Conservation (phyloP, 2,329 filamentous ascomycete species). For the Trichothecium sympodiale region DNA sequence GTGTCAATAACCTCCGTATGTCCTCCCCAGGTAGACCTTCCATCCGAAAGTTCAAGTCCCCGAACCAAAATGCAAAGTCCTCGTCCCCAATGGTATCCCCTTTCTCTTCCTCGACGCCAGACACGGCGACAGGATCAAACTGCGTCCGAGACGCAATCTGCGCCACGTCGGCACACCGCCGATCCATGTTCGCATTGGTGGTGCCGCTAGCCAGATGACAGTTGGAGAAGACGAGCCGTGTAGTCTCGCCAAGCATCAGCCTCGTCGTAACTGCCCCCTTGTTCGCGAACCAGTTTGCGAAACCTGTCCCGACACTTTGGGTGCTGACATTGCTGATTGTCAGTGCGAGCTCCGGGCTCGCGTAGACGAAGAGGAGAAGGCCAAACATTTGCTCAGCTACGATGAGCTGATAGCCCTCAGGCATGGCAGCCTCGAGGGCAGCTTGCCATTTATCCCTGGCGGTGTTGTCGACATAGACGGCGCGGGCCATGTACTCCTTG, state of each 20-base stretch:
- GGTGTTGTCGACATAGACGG: slow-evolving; percentile 59
- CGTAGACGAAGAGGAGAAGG: slow-evolving; percentile 74
- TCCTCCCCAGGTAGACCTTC: slow-evolving; percentile 84
- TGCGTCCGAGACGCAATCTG: slow-evolving; percentile 68
- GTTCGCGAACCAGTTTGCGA: slow-evolving; percentile 91
- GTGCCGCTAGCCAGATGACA: slow-evolving; percentile 82
- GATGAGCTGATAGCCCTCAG: slow-evolving; percentile 64
- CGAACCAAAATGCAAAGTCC: slow-evolving; percentile 93
- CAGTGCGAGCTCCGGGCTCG: slow-evolving; percentile 61
- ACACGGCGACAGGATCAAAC: slow-evolving; percentile 62
- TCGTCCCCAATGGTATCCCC: slow-evolving; percentile 70
- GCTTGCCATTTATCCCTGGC: slow-evolving; percentile 71
- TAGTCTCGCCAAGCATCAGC: slow-evolving; percentile 80
- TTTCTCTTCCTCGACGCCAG: slow-evolving; percentile 54
- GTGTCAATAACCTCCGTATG: slow-evolving; percentile 69
- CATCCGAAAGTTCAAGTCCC: slow-evolving; percentile 89
- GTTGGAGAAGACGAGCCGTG: slow-evolving; percentile 81
- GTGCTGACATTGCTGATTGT: slow-evolving; percentile 76
- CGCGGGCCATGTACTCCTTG: slow-evolving; percentile 59
- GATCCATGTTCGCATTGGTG: slow-evolving; percentile 65
- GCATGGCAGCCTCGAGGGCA: slow-evolving; percentile 62
- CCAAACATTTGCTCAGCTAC: slow-evolving; percentile 80
- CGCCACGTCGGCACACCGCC: slow-evolving; percentile 79
- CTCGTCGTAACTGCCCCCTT: slow-evolving; percentile 82
- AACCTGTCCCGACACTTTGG: slow-evolving; percentile 72